A percentile compares a stretch with the other conserved stretches of the same genome.
Evolutionary conservation across 352 stramenopile species (phyloP).

Genomic region (Phytophthora crassamura): DNA sequence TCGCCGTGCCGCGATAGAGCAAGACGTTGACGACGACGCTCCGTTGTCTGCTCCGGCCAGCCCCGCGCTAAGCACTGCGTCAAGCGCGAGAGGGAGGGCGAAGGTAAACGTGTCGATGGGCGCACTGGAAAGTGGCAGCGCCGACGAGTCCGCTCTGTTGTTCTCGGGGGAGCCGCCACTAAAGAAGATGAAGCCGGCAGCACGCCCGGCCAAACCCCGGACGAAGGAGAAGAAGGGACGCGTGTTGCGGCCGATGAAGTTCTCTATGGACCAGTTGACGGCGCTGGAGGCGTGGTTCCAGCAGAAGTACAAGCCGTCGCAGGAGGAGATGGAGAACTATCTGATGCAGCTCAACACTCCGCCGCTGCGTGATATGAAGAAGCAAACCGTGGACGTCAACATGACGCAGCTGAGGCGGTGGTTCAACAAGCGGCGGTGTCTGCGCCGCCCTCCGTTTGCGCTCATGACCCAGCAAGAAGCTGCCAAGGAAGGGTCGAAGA

Average conservation of each 20-base stretch:
- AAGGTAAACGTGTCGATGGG: conserved; percentile 22
- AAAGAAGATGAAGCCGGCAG: conserved; percentile 42
- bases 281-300: conserved; percentile 87
- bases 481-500: conserved; percentile 63
- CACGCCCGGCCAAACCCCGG: conserved; percentile 35
- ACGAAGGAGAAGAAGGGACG: conserved; percentile 74
- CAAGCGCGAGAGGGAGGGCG: conserved; percentile 31
- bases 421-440: conserved; percentile 89
- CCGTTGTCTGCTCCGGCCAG: conserved; percentile 27
- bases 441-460: conserved; percentile 80
- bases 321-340: conserved; percentile 84
- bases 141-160: conserved; percentile 31
- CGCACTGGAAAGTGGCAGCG: conserved; percentile 23
- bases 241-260: conserved; percentile 85
- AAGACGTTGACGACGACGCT: conserved; percentile 55
- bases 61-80: conserved; percentile 41
- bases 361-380: conserved; percentile 73
- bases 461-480: conserved; percentile 85
- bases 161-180: conserved; percentile 30
- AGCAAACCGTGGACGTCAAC: conserved; percentile 83
- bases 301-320: conserved; percentile 86
- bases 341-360: conserved; percentile 67
- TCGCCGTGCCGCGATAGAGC: conserved; percentile 53
- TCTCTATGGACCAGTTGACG: conserved; percentile 84
- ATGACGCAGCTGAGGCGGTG: conserved; percentile 87